Base-by-base conservation (phyloP, 345 rosid species). In the Eutrema japonicum region DNA sequence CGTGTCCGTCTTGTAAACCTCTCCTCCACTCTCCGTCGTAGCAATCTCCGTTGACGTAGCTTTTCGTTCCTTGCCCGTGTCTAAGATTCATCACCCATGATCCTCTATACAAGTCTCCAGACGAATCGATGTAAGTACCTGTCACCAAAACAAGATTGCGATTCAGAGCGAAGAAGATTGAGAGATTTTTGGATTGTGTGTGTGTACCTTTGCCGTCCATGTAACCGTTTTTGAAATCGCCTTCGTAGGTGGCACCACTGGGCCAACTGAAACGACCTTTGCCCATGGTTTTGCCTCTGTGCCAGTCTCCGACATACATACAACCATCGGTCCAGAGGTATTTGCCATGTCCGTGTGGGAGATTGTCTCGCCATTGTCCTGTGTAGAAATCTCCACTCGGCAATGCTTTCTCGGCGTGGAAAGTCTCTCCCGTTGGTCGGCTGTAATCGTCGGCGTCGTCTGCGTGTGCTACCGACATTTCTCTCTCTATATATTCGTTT, bases 251-350 rank as follows among this genome's bases (percentile, higher is more conserved):
- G 30, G 98, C 96, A 14, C 97, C 98, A 29, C 86, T 86, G 0
- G 97, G 97, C 98, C 98, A 91, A 33, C 91, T 82, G 51, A 94
- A 95, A 71, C 83, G 88, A 11, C 99, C 99, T 33, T 83, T 87
- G 9, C 99, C 98, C 83, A 74, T 84, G 14, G 82, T 85, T 62
- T 85, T 88, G 3, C 99, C 98, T 47, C 76, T 50, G 46, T 40
- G 64, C 99, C 99, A 95, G 42, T 92, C 96, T 22, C 99, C 99
- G 4, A 88, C 83, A 57, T 95, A 95, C 94, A 90, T 87, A 70
- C 96, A 95, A 29, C 98, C 97, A 68, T 95, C 99, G 26, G 86
- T 84, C 99, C 99, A 95, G 0, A 90, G 81, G 66, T 84, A 90
- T 73, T 92, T 90, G 13, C 99, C 98, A 3, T 85, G 82, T 9